Evolutionary conservation across 768 basidiomycete genomes (phyloP), one percentile per base, ranked within the genome.

Genomic region (Omphalotus guepiniiformis): DNA sequence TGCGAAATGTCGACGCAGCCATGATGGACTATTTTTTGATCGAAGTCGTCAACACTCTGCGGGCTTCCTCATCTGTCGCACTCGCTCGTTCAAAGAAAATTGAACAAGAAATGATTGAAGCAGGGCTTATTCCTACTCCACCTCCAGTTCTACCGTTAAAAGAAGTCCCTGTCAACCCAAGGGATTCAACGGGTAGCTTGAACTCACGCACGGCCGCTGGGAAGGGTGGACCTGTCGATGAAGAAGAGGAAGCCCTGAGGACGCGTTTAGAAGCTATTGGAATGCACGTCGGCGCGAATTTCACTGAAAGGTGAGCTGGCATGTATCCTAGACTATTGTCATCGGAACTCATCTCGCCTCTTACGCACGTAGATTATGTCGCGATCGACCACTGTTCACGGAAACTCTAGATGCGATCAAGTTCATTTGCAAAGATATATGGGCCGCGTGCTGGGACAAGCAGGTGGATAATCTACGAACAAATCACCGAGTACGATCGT

Each of bases 391-490:
- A 26, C 73, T 88, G 44, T 89, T 95, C 48, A 64, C 80, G 0
- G 88, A 94, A 60, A 87, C 91, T 1, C 73, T 97, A 6, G 94
- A 97, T 51, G 83, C 80, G 8, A 83, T 97, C 69, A 96, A 97
- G 64, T 96, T 96, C 59, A 76, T 97, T 48, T 97, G 93, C 70
- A 97, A 97, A 60, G 93, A 97, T 48, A 69, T 97, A n/a, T 97
- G 93, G 90, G 72, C 80, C 0, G 81, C 85, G 18, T 87, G 86
- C 47, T 96, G 90, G 84, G 88, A 93, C 43, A 94, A 94, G 61
- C 94, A 95, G 62, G 90, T 96, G 1, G 93, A 96, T 58, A 97
- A 97, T 63, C 68, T 97, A 49, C 80, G 93, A 37, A 97, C 93
- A 13, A 97, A 97, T 62, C 94, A 95, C 63, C 75, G 93, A 40